Evolutionary conservation across 345 rosid species (phyloP).

Genomic region (Eucalyptus lansdowneana): DNA sequence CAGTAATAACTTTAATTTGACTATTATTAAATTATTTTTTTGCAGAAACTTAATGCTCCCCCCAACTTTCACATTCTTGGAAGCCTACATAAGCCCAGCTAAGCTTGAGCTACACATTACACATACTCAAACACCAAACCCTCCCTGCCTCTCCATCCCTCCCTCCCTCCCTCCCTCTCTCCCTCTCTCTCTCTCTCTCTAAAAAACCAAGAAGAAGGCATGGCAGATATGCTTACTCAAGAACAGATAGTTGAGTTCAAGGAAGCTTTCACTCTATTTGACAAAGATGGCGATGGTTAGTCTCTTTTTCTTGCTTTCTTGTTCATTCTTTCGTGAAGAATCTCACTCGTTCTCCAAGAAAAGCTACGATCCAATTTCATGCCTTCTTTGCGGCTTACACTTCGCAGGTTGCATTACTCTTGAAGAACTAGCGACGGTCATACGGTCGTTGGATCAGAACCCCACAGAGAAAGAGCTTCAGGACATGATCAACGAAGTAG

Average conservation of each 20-base stretch:
- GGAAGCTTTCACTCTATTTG: slow-evolving; percentile 4
- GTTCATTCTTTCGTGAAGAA: neutral
- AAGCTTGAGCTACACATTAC: slow-evolving; percentile 19
- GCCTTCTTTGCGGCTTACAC: neutral
- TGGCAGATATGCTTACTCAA: slow-evolving; percentile 1
- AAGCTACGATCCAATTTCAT: neutral
- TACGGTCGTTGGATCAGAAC: slow-evolving; percentile 7
- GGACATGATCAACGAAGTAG: slow-evolving; percentile 9
- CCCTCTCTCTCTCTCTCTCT: neutral
- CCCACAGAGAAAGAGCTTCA: slow-evolving; percentile 3
- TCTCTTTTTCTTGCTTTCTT: neutral
- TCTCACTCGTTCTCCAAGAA: neutral
- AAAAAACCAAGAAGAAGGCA: neutral
- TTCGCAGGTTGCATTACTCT: slow-evolving; percentile 7
- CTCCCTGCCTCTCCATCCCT: neutral
- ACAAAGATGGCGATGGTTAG: slow-evolving; percentile 11
- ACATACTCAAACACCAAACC: neutral
- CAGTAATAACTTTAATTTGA: neutral
- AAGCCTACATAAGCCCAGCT: slow-evolving; percentile 24
- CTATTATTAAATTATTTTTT: neutral
- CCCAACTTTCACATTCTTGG: neutral
- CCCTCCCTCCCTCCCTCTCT: neutral
- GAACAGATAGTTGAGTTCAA: slow-evolving; percentile 8
- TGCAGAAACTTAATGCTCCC: neutral
- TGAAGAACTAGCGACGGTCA: slow-evolving; percentile 6